Conservation (phyloP, 192 early-diverging fungal genomes). For the Umbelopsis sp. region DNA sequence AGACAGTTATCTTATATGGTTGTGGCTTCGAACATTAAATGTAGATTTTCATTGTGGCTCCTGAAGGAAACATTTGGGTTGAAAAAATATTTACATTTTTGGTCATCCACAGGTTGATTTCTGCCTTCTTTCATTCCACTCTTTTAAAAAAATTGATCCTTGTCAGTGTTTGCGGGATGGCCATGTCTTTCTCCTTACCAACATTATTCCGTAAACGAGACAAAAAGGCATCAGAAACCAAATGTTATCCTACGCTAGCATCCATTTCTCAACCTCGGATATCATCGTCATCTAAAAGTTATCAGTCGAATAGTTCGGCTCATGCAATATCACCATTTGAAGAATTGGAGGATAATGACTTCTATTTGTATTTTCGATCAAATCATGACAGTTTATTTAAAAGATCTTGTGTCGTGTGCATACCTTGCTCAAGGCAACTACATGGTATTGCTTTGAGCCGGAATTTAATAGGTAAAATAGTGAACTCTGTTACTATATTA, state of each 20-base stretch:
- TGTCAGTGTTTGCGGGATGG: not conserved
- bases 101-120: constrained; percentile 2
- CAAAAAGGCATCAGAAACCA: constrained; percentile 2
- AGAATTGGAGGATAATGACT: constrained; percentile 37
- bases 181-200: constrained; percentile 12
- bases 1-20: not conserved
- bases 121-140: constrained; percentile 16
- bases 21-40: not conserved
- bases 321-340: constrained; percentile 19
- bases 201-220: constrained; percentile 10
- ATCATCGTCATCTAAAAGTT: constrained; percentile 15
- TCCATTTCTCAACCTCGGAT: constrained; percentile 25
- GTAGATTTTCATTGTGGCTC: constrained; percentile 6
- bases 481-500: not conserved
- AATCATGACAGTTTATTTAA: constrained; percentile 37
- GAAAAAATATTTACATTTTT: constrained; percentile 17
- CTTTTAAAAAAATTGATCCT: not conserved
- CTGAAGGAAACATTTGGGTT: not conserved
- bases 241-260: constrained; percentile 28
- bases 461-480: constrained; percentile 47
- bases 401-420: constrained; percentile 45
- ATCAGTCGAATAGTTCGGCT: constrained; percentile 2
- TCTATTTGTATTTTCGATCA: constrained; percentile 28
- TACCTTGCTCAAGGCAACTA: constrained; percentile 47
- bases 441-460: constrained; percentile 44